Percentiles rank a stretch among this genome's conserved stretches.
Evolutionary conservation across 2,329 filamentous ascomycete genomes (phyloP).

Genomic region (Phialemoniopsis sp.): DNA sequence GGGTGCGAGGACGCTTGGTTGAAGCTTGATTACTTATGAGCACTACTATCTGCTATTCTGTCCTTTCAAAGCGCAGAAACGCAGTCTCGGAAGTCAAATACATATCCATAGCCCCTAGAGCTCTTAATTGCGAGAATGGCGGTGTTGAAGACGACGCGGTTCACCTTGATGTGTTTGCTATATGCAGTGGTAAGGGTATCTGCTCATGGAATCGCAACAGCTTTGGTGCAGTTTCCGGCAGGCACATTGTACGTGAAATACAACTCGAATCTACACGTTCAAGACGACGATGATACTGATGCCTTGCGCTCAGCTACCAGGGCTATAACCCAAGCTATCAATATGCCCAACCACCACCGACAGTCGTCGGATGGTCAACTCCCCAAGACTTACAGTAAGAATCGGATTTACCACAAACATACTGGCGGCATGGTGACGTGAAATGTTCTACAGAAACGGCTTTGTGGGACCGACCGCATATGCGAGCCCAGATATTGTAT

Average conservation of each 20-base stretch:
- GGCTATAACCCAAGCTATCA: constrained; percentile 23
- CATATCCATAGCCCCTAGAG: too few relatives aligned
- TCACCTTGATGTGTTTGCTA: constrained; percentile 4
- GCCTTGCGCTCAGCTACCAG: constrained; percentile 14
- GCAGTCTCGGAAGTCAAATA: too few relatives aligned
- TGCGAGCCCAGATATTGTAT: constrained; percentile 18
- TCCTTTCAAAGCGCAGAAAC: too few relatives aligned
- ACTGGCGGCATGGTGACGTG: too few relatives aligned
- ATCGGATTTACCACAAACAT: too few relatives aligned
- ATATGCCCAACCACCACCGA: constrained; percentile 16
- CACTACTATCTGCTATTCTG: too few relatives aligned
- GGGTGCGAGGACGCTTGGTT: too few relatives aligned
- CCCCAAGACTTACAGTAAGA: constrained; percentile 20
- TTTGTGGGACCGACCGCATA: constrained; percentile 17
- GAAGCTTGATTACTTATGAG: too few relatives aligned
- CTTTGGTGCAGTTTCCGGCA: constrained; percentile 16
- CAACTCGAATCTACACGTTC: background rate
- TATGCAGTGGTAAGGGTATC: constrained; percentile 10
- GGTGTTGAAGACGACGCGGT: background rate
- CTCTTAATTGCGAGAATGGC: background rate
- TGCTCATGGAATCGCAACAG: constrained; percentile 20
- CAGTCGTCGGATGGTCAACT: constrained; percentile 21
- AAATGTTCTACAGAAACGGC: constrained; percentile 12
- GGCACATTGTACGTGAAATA: constrained; percentile 18
- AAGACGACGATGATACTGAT: background rate